phyloP scores from a whole-genome alignment of 805 yeast species.

The Candida chauliodis region DNA sequence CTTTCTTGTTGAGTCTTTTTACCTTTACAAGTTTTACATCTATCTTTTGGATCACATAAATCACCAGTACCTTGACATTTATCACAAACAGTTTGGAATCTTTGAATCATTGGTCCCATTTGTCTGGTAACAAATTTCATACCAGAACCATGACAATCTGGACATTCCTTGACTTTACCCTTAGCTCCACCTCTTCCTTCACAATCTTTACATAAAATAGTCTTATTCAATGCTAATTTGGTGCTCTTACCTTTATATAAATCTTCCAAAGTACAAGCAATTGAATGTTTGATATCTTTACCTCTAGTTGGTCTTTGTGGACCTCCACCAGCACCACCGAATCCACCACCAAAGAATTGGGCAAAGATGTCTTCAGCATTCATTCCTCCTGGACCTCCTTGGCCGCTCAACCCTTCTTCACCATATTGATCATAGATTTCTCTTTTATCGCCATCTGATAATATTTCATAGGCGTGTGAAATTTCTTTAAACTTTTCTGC shows the following conservation, averaged over 20 bases:
- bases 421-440: conserved; percentile 87
- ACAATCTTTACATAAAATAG: conserved; percentile 82
- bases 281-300: conserved; percentile 85
- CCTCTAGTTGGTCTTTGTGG: conserved; percentile 86
- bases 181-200: conserved; percentile 96
- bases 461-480: conserved; percentile 82
- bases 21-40: conserved; percentile 86
- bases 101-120: conserved; percentile 99
- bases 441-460: conserved; percentile 85
- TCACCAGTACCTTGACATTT: conserved; percentile 91
- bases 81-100: conserved; percentile 93
- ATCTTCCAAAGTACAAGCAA: conserved; percentile 86
- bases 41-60: conserved; percentile 78
- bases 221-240: conserved; percentile 90
- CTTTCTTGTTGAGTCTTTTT: conserved; percentile 83
- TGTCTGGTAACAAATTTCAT: conserved; percentile 88
- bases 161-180: conserved; percentile 83
- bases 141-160: conserved; percentile 89
- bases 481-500: conserved; percentile 94
- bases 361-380: conserved; percentile 72
- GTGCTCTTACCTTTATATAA: conserved; percentile 91
- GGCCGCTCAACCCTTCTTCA: conserved; percentile 82
- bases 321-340: conserved; percentile 46
- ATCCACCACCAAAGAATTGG: conserved; percentile 75
- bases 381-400: conserved; percentile 64